A percentile compares a stretch with the other conserved stretches of the same genome.
Evolutionary conservation across 306 rosid species (phyloP).

Genomic region (Hippophae tibetana): DNA sequence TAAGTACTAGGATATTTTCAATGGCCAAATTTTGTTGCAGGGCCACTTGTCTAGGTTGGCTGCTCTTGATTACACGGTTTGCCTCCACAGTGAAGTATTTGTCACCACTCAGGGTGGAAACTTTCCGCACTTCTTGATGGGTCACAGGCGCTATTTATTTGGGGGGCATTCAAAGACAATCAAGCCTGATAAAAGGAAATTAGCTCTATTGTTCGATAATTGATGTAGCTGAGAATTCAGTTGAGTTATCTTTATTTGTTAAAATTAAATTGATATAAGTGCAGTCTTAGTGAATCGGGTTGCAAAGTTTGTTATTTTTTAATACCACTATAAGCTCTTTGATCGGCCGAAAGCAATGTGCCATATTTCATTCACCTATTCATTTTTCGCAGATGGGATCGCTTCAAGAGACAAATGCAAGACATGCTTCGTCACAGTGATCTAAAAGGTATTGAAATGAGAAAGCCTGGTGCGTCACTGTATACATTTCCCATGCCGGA

Average conservation of each 20-base stretch:
- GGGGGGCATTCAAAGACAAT: conserved; percentile 91
- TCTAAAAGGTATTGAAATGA: conserved; percentile 65
- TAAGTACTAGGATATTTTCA: conserved; percentile 4
- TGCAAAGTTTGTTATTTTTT: neutral
- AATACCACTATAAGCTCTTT: neutral
- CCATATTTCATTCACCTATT: neutral
- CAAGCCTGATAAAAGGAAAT: conserved; percentile 86
- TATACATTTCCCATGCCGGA: conserved; percentile 95
- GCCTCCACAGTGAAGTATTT: conserved; percentile 92
- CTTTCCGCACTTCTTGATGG: conserved; percentile 96
- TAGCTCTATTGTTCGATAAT: conserved; percentile 56
- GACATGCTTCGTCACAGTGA: conserved; percentile 83
- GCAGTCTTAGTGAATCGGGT: too few relatives aligned
- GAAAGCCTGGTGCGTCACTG: conserved; percentile 60
- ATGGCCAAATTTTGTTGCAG: conserved; percentile 45
- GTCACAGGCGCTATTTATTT: conserved; percentile 72
- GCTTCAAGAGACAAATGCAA: conserved; percentile 53
- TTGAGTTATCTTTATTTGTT: too few relatives aligned
- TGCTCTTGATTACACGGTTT: conserved; percentile 92
- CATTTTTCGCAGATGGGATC: conserved; percentile 52
- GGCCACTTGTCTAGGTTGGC: conserved; percentile 94
- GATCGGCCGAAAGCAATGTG: neutral
- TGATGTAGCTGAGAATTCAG: too few relatives aligned
- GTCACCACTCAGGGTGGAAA: conserved; percentile 97
- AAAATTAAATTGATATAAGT: too few relatives aligned